Conservation (phyloP, 1,284 basidiomycete genomes). For the Ustilago vetiveriae region DNA sequence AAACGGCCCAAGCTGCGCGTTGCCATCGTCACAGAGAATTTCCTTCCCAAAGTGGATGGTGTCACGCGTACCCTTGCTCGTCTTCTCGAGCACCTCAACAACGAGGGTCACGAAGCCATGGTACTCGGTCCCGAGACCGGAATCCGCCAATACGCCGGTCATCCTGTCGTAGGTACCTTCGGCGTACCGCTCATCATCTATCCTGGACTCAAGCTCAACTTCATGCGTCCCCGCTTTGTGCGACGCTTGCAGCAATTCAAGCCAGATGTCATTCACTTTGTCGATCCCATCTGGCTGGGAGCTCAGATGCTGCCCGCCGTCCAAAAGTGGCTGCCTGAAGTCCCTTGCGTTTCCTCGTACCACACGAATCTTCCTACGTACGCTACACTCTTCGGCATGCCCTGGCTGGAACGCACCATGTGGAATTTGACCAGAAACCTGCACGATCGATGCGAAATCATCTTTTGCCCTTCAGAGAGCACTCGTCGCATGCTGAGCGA, state of each 20-base stretch:
- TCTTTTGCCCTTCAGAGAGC: constrained; percentile 72
- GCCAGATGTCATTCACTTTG: constrained; percentile 70
- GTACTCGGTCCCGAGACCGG: constrained; percentile 72
- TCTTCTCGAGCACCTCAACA: constrained; percentile 72
- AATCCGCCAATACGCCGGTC: constrained; percentile 70
- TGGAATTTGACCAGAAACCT: constrained; percentile 65
- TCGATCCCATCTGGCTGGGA: constrained; percentile 73
- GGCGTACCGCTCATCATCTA: constrained; percentile 72
- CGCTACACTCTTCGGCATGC: constrained; percentile 71
- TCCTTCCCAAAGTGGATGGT: constrained; percentile 72
- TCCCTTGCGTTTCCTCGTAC: constrained; percentile 71
- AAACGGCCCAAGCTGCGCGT: constrained; percentile 66
- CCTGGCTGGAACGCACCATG: constrained; percentile 70
- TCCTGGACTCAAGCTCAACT: constrained; percentile 73
- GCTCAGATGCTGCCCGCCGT: constrained; percentile 66
- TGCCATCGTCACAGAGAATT: constrained; percentile 70
- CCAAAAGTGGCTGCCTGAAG: constrained; percentile 67
- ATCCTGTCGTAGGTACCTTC: constrained; percentile 72
- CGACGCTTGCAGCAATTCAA: constrained; percentile 69
- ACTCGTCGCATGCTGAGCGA: constrained; percentile 70
- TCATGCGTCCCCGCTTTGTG: constrained; percentile 72
- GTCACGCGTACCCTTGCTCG: constrained; percentile 72
- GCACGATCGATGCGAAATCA: constrained; percentile 68
- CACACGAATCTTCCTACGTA: constrained; percentile 73
- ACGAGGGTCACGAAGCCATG: constrained; percentile 72